These are phyloP conservation scores for Stemphylium lycopersici DNA, from an alignment of 2,329 filamentous ascomycete species.

Conservation along the genomic window DNA sequence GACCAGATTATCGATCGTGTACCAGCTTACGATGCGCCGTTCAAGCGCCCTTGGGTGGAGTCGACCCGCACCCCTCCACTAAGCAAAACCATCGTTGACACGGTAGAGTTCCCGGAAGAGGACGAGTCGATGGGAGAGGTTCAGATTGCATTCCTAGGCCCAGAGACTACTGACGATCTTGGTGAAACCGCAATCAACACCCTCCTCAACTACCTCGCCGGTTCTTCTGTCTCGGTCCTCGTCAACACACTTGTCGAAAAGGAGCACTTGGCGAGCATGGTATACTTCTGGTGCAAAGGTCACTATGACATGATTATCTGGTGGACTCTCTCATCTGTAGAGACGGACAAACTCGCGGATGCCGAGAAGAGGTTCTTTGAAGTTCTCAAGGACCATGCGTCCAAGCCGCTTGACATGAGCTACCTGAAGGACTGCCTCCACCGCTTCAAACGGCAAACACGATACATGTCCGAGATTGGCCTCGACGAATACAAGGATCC, in stretches of 20 bases:
- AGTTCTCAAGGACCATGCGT: slow-evolving; percentile 79
- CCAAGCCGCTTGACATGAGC: slow-evolving; percentile 82
- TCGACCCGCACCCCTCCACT: slow-evolving; percentile 78
- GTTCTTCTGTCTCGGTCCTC: slow-evolving; percentile 88
- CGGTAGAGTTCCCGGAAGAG: slow-evolving; percentile 91
- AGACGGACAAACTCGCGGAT: slow-evolving; percentile 79
- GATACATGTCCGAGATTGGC: slow-evolving; percentile 81
- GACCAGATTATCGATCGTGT: slow-evolving; percentile 83
- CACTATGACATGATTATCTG: slow-evolving; percentile 83
- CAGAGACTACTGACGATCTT: slow-evolving; percentile 72
- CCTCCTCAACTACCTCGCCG: slow-evolving; percentile 83
- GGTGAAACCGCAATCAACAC: slow-evolving; percentile 75
- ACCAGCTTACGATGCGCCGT: slow-evolving; percentile 74
- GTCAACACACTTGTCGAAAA: slow-evolving; percentile 93
- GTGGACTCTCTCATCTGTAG: slow-evolving; percentile 85
- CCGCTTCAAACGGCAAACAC: slow-evolving; percentile 79
- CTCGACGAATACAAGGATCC: slow-evolving; percentile 81
- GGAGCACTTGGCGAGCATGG: slow-evolving; percentile 86
- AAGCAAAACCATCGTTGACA: slow-evolving; percentile 73
- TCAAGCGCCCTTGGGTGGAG: slow-evolving; percentile 89
- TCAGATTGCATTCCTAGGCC: slow-evolving; percentile 84
- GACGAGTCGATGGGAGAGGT: slow-evolving; percentile 94
- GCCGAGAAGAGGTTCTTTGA: slow-evolving; percentile 87
- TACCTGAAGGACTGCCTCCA: slow-evolving; percentile 89
- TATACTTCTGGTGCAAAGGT: slow-evolving; percentile 78